A percentile compares a stretch with the other conserved stretches of the same genome.
These are phyloP conservation scores for Aureobasidium uvarum DNA, from an alignment of 2,329 filamentous ascomycete species.

Conservation along the genomic window DNA sequence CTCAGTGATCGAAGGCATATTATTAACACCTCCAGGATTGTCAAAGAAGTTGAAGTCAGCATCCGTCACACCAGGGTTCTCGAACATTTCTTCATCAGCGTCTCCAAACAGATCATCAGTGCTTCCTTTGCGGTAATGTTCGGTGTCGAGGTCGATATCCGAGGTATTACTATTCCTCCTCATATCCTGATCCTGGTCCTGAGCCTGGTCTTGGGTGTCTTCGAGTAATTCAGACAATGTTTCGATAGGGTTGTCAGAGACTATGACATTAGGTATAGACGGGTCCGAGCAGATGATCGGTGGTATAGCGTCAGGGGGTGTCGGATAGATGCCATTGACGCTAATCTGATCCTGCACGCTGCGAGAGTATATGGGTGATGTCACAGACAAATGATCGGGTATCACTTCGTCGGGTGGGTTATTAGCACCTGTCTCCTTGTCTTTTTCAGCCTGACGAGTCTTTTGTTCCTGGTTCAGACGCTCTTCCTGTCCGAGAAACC, in stretches of 20 bases:
- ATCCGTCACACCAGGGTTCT: slow-evolving; percentile 73
- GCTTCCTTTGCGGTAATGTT: slow-evolving; percentile 39
- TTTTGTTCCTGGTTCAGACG: slow-evolving; percentile 39
- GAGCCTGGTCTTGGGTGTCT: neutral
- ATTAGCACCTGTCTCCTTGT: slow-evolving; percentile 41
- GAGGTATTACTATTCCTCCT: slow-evolving; percentile 42
- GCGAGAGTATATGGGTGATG: slow-evolving; percentile 29
- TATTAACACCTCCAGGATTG: slow-evolving; percentile 49
- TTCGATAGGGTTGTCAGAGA: slow-evolving; percentile 34
- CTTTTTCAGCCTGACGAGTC: slow-evolving; percentile 45
- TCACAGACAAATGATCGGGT: slow-evolving; percentile 45
- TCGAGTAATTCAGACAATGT: neutral
- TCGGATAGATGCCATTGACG: slow-evolving; percentile 63
- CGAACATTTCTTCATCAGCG: slow-evolving; percentile 67
- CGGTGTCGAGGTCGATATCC: slow-evolving; percentile 53
- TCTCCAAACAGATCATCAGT: slow-evolving; percentile 65
- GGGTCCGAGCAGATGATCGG: slow-evolving; percentile 31
- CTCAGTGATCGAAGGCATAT: slow-evolving; percentile 13
- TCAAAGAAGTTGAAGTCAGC: slow-evolving; percentile 85
- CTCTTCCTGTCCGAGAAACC: slow-evolving; percentile 25
- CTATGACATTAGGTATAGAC: slow-evolving; percentile 36
- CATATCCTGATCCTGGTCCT: neutral
- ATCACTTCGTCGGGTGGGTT: neutral
- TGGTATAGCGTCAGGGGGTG: slow-evolving; percentile 64
- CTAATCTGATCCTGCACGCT: slow-evolving; percentile 37